Evolutionary conservation across 1,284 basidiomycete species (phyloP), one percentile per base, ranked within the genome.

Genomic region (Takashimella tepidaria): DNA sequence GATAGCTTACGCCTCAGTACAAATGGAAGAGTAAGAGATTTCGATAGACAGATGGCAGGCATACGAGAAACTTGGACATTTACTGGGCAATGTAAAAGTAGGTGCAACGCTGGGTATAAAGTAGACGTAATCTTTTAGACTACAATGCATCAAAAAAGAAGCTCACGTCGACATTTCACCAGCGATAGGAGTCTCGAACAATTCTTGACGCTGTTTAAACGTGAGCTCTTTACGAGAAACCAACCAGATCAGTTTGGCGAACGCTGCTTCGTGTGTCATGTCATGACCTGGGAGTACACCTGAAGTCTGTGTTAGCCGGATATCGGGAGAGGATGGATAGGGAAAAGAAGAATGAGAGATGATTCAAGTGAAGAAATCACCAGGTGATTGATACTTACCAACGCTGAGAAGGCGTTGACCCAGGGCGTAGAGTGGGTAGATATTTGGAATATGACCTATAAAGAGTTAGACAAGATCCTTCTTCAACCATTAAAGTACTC

Each of bases 211-310:
- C 46, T 72, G 53, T 48, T 59, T 60, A 54, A 74, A 74, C n/a
- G 50, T 59, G 4, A 74, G 58, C 41, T 70, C 69, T 27, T 64
- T 56, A 27, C 65, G 57, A 13, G 61, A 64, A 20, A 72, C 70
- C 20, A 74, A 62, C 72, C 72, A 74, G 5, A 68, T 56, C 4
- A 72, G 62, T 58, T 74, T 74, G 2, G 72, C 72, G 37, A 74
- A 74, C 12, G 72, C 72, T 5, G 72, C 72, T 59, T 74, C 72
- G 64, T 74, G 72, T 31, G 70, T 74, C 51, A 74, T 60, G 59
- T 74, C 72, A 54, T 67, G 69, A 1, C 70, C 72, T 12, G 72
- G 72, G 37, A 71, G 51, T 3, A 74, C 72, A 25, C 68, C 66
- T 60, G 47, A 22, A 41, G 41, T n/a, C 45, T 13, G 24, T 13